phyloP scores from a whole-genome alignment of 345 rosid species.

The Ceriops decandra region DNA sequence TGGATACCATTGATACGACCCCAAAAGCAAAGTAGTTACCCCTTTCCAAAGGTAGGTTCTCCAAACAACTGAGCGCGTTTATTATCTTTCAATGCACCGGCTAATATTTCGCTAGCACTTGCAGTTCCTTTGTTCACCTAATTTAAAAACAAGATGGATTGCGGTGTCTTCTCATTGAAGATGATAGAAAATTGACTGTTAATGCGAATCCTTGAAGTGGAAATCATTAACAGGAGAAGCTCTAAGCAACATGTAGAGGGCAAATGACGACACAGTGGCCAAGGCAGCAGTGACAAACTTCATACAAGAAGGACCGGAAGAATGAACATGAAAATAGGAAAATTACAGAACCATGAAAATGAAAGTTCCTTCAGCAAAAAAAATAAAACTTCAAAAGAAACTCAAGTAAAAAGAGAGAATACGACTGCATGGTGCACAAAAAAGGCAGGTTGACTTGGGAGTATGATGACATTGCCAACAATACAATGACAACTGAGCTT shows the following conservation, averaged over 20 bases:
- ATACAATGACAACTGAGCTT: not conserved
- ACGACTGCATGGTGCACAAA: not conserved
- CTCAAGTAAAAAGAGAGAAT: not conserved
- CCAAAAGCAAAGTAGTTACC: slow-evolving; percentile 42
- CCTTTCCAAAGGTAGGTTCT: slow-evolving; percentile 92
- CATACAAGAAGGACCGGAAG: not conserved
- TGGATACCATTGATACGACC: not conserved
- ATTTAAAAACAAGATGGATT: slow-evolving; percentile 6
- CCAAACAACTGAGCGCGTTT: slow-evolving; percentile 83
- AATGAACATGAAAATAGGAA: not conserved
- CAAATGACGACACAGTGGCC: not conserved
- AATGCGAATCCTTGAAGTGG: not conserved
- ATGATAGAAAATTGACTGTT: not conserved
- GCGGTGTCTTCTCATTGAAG: not conserved
- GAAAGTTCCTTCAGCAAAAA: too few species aligned
- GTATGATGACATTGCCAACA: not conserved
- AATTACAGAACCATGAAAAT: not conserved
- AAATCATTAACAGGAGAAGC: not conserved
- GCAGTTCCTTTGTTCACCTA: slow-evolving; percentile 99
- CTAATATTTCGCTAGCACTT: slow-evolving; percentile 94
- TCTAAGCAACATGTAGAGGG: not conserved
- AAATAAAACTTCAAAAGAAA: not conserved
- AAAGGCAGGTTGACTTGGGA: not conserved
- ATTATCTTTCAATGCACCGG: slow-evolving; percentile 92
- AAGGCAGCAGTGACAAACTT: too few species aligned